phyloP scores from a whole-genome alignment of 2,329 filamentous ascomycete genomes.

The Geosmithia putterillii region DNA sequence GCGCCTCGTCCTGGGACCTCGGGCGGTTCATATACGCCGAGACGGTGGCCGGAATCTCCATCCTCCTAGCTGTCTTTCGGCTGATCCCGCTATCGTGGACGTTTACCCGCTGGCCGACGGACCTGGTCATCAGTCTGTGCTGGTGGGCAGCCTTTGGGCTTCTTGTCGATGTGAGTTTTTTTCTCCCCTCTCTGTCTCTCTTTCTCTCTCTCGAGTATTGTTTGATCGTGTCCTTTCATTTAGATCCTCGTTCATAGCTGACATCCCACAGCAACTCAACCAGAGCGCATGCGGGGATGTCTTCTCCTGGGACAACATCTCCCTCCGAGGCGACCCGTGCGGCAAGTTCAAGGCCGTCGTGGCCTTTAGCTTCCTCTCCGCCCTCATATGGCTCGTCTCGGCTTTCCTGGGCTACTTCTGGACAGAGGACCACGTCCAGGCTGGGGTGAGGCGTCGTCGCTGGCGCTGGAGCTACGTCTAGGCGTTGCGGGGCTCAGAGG shows the following conservation, averaged over 20 bases:
- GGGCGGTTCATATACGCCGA: constrained; percentile 66
- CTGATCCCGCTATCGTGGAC: constrained; percentile 56
- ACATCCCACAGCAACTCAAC: constrained; percentile 18
- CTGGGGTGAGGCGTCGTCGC: constrained; percentile 17
- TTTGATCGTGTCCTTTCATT: not conserved
- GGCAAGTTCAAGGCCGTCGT: constrained; percentile 58
- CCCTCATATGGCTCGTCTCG: constrained; percentile 58
- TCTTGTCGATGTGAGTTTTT: constrained; percentile 32
- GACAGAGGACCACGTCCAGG: constrained; percentile 29
- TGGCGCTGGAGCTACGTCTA: constrained; percentile 32
- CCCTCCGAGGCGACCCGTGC: constrained; percentile 39
- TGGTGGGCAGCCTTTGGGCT: constrained; percentile 63
- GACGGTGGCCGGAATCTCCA: constrained; percentile 55
- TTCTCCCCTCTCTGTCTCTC: not conserved
- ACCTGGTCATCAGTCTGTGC: constrained; percentile 53
- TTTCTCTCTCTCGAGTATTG: not conserved
- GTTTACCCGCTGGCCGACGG: constrained; percentile 60
- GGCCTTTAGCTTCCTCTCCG: constrained; percentile 61
- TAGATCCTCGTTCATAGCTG: not conserved
- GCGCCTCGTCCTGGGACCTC: constrained; percentile 34
- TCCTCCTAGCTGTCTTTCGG: constrained; percentile 60
- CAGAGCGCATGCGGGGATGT: constrained; percentile 38
- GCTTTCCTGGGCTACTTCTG: constrained; percentile 44
- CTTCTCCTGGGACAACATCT: constrained; percentile 48
- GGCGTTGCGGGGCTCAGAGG: constrained; percentile 4